These are phyloP conservation scores for Neonectria ditissima DNA, from an alignment of 2,329 filamentous ascomycete species.

Conservation along the genomic window DNA sequence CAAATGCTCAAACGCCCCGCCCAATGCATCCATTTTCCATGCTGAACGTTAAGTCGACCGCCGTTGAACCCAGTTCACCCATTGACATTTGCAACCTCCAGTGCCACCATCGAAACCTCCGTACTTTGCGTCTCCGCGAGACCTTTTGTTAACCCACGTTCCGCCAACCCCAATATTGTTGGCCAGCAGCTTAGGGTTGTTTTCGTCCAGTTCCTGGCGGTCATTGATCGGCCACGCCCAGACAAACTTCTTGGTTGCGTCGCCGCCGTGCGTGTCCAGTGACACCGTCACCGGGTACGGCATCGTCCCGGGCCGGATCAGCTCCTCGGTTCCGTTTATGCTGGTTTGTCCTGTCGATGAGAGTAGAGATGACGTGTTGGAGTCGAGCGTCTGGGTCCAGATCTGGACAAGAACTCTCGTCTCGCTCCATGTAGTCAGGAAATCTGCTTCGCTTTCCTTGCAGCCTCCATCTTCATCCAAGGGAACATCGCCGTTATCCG, in stretches of 20 bases:
- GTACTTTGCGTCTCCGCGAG: constrained; percentile 57
- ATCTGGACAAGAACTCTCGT: constrained; percentile 74
- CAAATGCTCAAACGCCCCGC: constrained; percentile 4
- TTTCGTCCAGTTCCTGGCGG: constrained; percentile 57
- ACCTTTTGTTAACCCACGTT: constrained; percentile 64
- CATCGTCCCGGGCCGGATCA: constrained; percentile 67
- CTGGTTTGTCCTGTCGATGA: constrained; percentile 44
- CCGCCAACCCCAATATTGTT: constrained; percentile 66
- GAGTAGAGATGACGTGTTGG: constrained; percentile 57
- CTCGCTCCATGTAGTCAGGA: constrained; percentile 69
- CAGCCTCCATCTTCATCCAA: constrained; percentile 68
- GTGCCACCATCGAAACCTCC: constrained; percentile 74
- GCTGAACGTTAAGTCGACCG: constrained; percentile 6
- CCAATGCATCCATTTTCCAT: constrained; percentile 6
- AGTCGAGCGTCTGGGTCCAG: constrained; percentile 66
- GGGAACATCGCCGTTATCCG: constrained; percentile 55
- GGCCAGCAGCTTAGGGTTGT: constrained; percentile 57
- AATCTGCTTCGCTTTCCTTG: constrained; percentile 63
- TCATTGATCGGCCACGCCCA: constrained; percentile 65
- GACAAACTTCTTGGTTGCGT: constrained; percentile 63
- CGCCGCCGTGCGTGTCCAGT: constrained; percentile 72
- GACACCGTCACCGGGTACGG: constrained; percentile 73
- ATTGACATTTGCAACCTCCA: constrained; percentile 72
- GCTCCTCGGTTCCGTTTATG: constrained; percentile 45
- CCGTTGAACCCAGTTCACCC: constrained; percentile 63